These are phyloP conservation scores for Plasmodium vivax DNA, from an alignment of 169 alveolate species.

Conservation along the genomic window DNA sequence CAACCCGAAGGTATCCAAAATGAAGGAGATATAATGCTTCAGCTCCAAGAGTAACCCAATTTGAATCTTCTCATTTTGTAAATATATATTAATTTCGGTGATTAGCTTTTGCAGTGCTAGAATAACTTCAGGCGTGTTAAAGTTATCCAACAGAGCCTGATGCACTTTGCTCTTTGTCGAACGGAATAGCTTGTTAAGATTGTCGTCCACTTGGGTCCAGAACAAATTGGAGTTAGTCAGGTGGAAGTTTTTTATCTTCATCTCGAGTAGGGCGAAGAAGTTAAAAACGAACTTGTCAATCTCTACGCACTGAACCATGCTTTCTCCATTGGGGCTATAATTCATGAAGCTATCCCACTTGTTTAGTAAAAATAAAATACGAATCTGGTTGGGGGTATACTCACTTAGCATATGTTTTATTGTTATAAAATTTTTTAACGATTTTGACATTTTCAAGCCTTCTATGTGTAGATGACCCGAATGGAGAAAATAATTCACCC, in stretches of 20 bases:
- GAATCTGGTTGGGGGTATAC: conserved; percentile 90
- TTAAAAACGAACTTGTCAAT: conserved; percentile 93
- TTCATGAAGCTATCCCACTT: conserved; percentile 94
- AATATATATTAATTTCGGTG: conserved; percentile 80
- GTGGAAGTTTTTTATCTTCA: conserved; percentile 83
- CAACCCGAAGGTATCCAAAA: conserved; percentile 81
- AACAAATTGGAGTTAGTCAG: conserved; percentile 73
- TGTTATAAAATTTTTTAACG: conserved; percentile 97
- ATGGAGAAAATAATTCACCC: conserved; percentile 98
- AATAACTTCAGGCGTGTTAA: conserved; percentile 91
- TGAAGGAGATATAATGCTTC: conserved; percentile 76
- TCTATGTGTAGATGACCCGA: conserved; percentile 98
- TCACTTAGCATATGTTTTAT: conserved; percentile 89
- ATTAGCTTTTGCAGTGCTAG: conserved; percentile 81
- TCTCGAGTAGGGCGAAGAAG: conserved; percentile 93
- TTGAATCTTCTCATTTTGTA: conserved; percentile 75
- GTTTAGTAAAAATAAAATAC: conserved; percentile 89
- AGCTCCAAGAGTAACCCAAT: conserved; percentile 69
- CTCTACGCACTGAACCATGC: conserved; percentile 93
- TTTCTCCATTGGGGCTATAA: conserved; percentile 90
- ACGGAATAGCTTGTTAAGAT: conserved; percentile 74
- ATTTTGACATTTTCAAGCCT: conserved; percentile 97
- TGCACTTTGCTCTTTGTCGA: conserved; percentile 71
- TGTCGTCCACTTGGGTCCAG: conserved; percentile 77
- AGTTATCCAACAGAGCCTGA: conserved; percentile 77